A percentile compares a stretch with the other conserved stretches of the same genome.
phyloP scores from a whole-genome alignment of 2,329 filamentous ascomycete genomes.

The Aspergillus versicolor region DNA sequence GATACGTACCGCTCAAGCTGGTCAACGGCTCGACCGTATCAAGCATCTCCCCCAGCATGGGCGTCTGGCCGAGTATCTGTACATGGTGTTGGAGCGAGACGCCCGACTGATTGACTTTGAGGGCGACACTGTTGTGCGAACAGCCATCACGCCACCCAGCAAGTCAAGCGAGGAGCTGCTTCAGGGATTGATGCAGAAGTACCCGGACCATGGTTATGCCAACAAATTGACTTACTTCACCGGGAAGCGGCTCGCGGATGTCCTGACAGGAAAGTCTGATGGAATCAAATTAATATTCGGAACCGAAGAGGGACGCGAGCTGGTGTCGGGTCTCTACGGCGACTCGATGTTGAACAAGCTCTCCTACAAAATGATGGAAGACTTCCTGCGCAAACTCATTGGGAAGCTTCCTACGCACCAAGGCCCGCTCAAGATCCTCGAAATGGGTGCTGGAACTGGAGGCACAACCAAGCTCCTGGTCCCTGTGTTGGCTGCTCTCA shows the following conservation, averaged over 20 bases:
- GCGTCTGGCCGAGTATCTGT: conserved; percentile 30
- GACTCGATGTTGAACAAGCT: conserved; percentile 12
- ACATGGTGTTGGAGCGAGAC: conserved; percentile 32
- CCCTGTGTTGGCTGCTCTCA: conserved; percentile 20
- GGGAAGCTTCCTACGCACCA: too few relatives aligned
- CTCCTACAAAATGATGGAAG: too few relatives aligned
- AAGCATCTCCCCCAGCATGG: conserved; percentile 24
- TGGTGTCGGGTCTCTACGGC: conserved; percentile 35
- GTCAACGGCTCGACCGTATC: conserved; percentile 22
- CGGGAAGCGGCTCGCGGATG: conserved; percentile 16
- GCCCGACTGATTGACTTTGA: conserved; percentile 23
- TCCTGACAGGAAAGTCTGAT: conserved; percentile 32
- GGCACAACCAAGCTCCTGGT: conserved; percentile 35
- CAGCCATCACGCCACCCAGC: conserved; percentile 19
- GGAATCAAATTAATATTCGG: conserved; percentile 42
- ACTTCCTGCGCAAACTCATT: too few relatives aligned
- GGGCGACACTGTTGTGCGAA: conserved; percentile 26
- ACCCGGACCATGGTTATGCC: conserved; percentile 23
- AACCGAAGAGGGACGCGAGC: conserved; percentile 29
- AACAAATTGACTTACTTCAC: conserved; percentile 20
- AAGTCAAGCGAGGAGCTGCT: conserved; percentile 23
- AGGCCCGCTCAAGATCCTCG: conserved; percentile 29
- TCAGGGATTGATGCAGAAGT: conserved; percentile 23
- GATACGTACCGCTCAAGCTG: conserved; percentile 19
- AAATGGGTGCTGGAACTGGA: conserved; percentile 39